phyloP scores from a whole-genome alignment of 1,284 basidiomycete species.

The Heterobasidion annosum region DNA sequence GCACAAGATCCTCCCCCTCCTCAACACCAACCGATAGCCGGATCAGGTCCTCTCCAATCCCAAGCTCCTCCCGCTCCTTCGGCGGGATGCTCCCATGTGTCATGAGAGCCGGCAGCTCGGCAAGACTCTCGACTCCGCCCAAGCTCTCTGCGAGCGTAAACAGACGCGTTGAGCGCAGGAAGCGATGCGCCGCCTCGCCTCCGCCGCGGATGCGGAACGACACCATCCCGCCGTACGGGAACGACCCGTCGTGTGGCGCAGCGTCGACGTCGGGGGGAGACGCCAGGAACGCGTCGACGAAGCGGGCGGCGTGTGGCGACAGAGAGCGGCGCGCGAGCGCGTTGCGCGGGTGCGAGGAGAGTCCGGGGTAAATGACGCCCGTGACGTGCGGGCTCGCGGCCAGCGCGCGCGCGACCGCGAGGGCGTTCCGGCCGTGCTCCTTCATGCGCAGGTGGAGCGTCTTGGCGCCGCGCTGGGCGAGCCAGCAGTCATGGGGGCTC shows the following conservation, averaged over 20 bases:
- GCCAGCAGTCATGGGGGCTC: conserved; percentile 85
- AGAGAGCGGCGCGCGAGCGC: conserved; percentile 58
- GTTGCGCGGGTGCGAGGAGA: conserved; percentile 50
- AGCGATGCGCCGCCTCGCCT: conserved; percentile 48
- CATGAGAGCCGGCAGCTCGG: conserved; percentile 80
- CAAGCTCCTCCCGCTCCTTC: conserved; percentile 60
- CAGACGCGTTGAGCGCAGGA: conserved; percentile 61
- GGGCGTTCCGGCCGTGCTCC: conserved; percentile 79
- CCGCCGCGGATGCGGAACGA: conserved; percentile 62
- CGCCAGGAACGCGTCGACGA: conserved; percentile 40
- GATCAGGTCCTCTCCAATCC: conserved; percentile 78
- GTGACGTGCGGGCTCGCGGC: conserved; percentile 50
- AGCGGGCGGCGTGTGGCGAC: conserved; percentile 61
- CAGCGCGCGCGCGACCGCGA: conserved; percentile 68
- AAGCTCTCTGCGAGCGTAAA: conserved; percentile 87
- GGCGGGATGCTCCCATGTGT: conserved; percentile 76
- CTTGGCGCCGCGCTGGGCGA: conserved; percentile 88
- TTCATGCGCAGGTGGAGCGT: conserved; percentile 85
- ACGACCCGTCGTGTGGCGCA: conserved; percentile 34
- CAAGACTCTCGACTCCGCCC: conserved; percentile 88
- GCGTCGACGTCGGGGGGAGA: conserved; percentile 16
- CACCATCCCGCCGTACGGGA: conserved; percentile 86
- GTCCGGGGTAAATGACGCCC: conserved; percentile 83
- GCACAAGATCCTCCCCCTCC: conserved; percentile 75
- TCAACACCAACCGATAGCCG: conserved; percentile 86